Evolutionary conservation across 352 stramenopile species (phyloP).

Genomic region (Globisporangium nodosum): DNA sequence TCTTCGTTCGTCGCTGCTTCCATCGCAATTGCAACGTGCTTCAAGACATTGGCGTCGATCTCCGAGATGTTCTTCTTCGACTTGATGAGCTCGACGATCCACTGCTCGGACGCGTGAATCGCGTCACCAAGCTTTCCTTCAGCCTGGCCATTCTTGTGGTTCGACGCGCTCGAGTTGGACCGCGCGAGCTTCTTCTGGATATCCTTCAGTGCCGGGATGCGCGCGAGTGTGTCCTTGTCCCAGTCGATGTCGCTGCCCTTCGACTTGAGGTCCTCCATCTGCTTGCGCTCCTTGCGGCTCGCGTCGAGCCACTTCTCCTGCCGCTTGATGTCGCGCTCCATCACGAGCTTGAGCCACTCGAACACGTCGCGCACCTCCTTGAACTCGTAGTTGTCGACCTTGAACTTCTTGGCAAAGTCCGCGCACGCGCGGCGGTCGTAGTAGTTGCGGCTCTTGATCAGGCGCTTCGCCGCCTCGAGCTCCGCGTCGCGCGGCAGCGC

Average conservation of each 20-base stretch:
- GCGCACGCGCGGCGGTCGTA: slow-evolving; percentile 80
- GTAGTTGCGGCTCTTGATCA: slow-evolving; percentile 87
- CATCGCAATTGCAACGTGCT: slow-evolving; percentile 49
- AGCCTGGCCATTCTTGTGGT: slow-evolving; percentile 28
- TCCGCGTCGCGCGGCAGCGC: slow-evolving; percentile 64
- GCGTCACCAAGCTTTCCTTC: slow-evolving; percentile 53
- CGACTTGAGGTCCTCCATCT: slow-evolving; percentile 73
- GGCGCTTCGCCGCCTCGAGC: slow-evolving; percentile 64
- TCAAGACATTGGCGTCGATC: slow-evolving; percentile 65
- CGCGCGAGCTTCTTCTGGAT: slow-evolving; percentile 78
- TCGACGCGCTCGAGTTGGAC: slow-evolving; percentile 28
- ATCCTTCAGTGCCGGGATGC: slow-evolving; percentile 81
- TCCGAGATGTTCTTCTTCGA: slow-evolving; percentile 84
- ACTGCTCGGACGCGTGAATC: slow-evolving; percentile 80
- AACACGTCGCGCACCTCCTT: slow-evolving; percentile 85
- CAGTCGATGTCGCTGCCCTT: slow-evolving; percentile 86
- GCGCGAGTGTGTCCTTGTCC: slow-evolving; percentile 78
- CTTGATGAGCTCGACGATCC: slow-evolving; percentile 84
- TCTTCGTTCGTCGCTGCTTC: slow-evolving; percentile 57
- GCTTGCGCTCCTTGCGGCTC: slow-evolving; percentile 84
- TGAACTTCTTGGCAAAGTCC: slow-evolving; percentile 82
- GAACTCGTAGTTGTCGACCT: slow-evolving; percentile 60
- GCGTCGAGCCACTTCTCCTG: slow-evolving; percentile 83
- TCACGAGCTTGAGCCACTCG: slow-evolving; percentile 72
- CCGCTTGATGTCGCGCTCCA: slow-evolving; percentile 80